Conservation (phyloP, 257 asterid genomes). For the Echium plantagineum region DNA sequence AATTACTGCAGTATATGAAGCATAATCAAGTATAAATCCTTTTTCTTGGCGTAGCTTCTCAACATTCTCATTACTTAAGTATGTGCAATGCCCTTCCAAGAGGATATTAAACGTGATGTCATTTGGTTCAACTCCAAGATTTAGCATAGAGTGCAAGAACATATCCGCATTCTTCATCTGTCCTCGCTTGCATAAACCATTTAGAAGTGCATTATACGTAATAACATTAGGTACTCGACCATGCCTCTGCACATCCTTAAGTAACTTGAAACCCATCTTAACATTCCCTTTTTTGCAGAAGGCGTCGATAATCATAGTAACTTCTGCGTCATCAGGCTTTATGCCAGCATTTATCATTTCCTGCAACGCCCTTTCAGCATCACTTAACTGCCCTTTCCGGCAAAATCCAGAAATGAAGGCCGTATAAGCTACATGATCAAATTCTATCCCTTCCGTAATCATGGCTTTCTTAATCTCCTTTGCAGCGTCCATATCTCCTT, state of each 20-base stretch:
- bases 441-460: slow-evolving; percentile 40
- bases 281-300: slow-evolving; percentile 72
- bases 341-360: slow-evolving; percentile 48
- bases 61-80: slow-evolving; percentile 35
- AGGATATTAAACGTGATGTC: slow-evolving; percentile 76
- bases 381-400: slow-evolving; percentile 32
- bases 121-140: slow-evolving; percentile 61
- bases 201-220: slow-evolving; percentile 71
- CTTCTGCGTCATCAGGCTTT: slow-evolving; percentile 46
- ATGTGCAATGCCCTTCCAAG: slow-evolving; percentile 62
- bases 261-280: slow-evolving; percentile 49
- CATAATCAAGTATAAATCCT: slow-evolving; percentile 76
- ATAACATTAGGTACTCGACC: slow-evolving; percentile 47
- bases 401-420: slow-evolving; percentile 72
- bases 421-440: slow-evolving; percentile 61
- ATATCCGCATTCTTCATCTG: slow-evolving; percentile 78
- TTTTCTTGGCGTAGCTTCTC: slow-evolving; percentile 46
- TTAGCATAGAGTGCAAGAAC: slow-evolving; percentile 74
- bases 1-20: slow-evolving; percentile 52
- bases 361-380: slow-evolving; percentile 49
- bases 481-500: slow-evolving; percentile 61
- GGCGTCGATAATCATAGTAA: slow-evolving; percentile 64
- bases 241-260: slow-evolving; percentile 63
- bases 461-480: slow-evolving; percentile 31
- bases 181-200: slow-evolving; percentile 77